phyloP scores from a whole-genome alignment of 2,329 filamentous ascomycete species.

The Amauroascus verrucosus region DNA sequence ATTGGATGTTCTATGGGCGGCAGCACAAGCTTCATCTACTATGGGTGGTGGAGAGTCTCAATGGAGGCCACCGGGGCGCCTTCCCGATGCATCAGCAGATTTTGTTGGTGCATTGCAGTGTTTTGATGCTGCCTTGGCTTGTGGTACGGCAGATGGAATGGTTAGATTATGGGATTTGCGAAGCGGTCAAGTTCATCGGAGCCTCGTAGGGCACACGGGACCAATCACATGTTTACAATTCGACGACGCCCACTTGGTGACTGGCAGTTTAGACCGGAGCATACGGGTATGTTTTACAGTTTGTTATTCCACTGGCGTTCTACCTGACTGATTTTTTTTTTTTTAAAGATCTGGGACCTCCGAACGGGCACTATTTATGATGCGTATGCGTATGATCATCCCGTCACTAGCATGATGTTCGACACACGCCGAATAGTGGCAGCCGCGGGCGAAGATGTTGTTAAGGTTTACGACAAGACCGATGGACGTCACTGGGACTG shows the following conservation, averaged over 20 bases:
- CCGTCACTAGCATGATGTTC: conserved; percentile 95
- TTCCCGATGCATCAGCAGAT: conserved; percentile 61
- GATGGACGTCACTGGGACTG: conserved; percentile 96
- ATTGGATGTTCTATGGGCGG: conserved; percentile 94
- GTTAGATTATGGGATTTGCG: conserved; percentile 92
- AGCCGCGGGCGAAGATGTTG: conserved; percentile 82
- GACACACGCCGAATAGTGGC: conserved; percentile 80
- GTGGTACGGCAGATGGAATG: conserved; percentile 95
- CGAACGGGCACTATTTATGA: conserved; percentile 91
- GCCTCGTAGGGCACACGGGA: conserved; percentile 88
- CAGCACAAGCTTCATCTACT: conserved; percentile 71
- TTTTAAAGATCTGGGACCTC: conserved; percentile 85
- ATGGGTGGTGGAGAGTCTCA: conserved; percentile 48
- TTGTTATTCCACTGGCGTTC: neutral
- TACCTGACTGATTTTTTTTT: conserved; percentile 14
- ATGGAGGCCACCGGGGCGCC: conserved; percentile 61
- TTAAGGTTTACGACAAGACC: conserved; percentile 96
- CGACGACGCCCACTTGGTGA: conserved; percentile 89
- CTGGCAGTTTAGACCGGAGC: conserved; percentile 82
- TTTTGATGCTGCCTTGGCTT: conserved; percentile 89
- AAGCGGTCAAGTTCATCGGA: conserved; percentile 93
- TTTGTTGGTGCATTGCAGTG: conserved; percentile 93
- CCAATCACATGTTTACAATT: conserved; percentile 92
- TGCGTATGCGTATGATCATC: conserved; percentile 87
- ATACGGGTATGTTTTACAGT: conserved; percentile 60